These are phyloP conservation scores for Liriodendron chinense DNA, from an alignment of 164 flowering plant genomes.

Conservation along the genomic window DNA sequence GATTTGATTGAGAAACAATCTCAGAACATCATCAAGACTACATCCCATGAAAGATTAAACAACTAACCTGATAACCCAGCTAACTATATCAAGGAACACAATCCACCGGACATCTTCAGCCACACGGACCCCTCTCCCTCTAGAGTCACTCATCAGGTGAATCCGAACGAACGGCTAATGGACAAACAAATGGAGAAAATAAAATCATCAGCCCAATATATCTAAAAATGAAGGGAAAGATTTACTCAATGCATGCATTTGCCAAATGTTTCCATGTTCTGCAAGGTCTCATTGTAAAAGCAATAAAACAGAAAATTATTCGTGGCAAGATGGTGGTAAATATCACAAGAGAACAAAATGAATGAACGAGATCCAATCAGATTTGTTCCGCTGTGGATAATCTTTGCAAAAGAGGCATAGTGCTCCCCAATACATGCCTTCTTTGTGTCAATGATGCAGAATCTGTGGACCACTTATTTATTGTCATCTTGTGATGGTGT, in stretches of 20 bases:
- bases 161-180: slow-evolving; percentile 3
- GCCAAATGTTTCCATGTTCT: not conserved
- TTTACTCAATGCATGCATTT: not conserved
- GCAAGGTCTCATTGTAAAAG: not conserved
- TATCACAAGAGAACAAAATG: not conserved
- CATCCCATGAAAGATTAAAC: not conserved
- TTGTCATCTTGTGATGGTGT: no score
- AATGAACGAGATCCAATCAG: no score
- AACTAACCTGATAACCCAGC: not conserved
- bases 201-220: not conserved
- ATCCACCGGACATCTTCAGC: not conserved
- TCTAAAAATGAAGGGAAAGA: not conserved
- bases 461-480: no score
- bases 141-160: slow-evolving; percentile 5
- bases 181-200: not conserved
- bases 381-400: no score
- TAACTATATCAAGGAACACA: not conserved
- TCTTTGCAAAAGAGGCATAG: no score
- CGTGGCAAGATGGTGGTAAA: not conserved
- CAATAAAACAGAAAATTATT: no score
- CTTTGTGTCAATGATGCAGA: no score
- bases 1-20: not conserved
- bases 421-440: no score
- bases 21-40: not conserved
- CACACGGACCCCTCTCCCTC: not conserved